Conservation (phyloP, 192 early-diverging fungal species). For the Coemansia sp. region DNA sequence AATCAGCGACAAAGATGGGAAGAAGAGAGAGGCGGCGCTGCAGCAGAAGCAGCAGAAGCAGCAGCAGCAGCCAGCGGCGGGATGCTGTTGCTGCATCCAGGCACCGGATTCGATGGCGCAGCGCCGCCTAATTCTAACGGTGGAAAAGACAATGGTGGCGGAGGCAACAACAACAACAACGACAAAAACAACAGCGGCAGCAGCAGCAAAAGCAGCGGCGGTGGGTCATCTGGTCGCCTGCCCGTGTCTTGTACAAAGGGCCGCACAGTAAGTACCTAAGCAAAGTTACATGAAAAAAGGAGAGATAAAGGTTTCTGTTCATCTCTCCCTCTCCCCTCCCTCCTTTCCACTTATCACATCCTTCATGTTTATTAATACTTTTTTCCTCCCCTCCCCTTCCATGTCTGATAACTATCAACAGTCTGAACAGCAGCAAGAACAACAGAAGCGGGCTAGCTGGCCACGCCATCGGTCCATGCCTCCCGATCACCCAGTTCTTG, state of each 20-base stretch:
- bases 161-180: neutral
- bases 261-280: neutral
- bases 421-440: slow-evolving; percentile 10
- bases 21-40: too few relatives aligned
- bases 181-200: neutral
- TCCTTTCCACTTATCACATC: neutral
- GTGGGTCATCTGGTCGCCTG: slow-evolving; percentile 7
- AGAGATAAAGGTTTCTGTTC: neutral
- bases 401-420: neutral
- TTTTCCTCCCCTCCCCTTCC: too few relatives aligned
- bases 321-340: neutral
- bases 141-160: slow-evolving; percentile 1
- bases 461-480: slow-evolving; percentile 9
- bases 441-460: slow-evolving; percentile 9
- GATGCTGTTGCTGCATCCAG: slow-evolving; percentile 1
- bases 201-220: too few relatives aligned
- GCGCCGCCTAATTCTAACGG: slow-evolving; percentile 1
- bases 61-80: too few relatives aligned
- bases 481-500: slow-evolving; percentile 9
- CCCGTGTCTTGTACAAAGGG: slow-evolving; percentile 3
- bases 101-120: neutral
- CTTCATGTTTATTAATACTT: neutral
- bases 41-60: too few relatives aligned
- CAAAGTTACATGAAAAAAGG: neutral
- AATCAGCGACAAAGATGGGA: neutral